Conservation (phyloP, 1,139 yeast species). For the Nakaseomyces sp. region DNA sequence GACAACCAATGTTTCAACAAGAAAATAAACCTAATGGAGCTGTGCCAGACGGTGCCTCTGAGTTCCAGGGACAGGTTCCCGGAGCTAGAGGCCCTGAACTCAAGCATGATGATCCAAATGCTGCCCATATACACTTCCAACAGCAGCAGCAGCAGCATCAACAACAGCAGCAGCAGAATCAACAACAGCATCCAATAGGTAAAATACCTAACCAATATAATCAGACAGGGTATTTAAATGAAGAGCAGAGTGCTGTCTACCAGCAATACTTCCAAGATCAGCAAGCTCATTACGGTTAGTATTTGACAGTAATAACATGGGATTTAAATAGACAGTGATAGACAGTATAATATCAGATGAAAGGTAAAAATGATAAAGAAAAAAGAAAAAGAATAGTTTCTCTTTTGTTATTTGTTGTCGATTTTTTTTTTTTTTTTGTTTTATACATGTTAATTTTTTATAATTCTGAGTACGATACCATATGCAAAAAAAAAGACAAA, state of each 20-base stretch:
- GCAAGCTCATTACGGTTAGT: conserved; percentile 31
- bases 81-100: background rate
- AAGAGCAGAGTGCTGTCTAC: conserved; percentile 46
- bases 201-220: conserved; percentile 30
- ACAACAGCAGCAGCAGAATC: conserved; percentile 19
- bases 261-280: conserved; percentile 53
- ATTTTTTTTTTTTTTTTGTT: no score
- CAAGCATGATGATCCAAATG: conserved; percentile 2
- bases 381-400: no score
- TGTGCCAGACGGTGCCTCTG: background rate
- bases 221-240: conserved; percentile 36
- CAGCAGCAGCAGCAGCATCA: conserved; percentile 17
- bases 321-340: no score
- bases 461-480: conserved; percentile 17
- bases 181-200: conserved; percentile 28
- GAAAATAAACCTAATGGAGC: conserved; percentile 21
- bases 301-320: no score
- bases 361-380: no score
- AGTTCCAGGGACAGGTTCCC: conserved; percentile 3
- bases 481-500: background rate
- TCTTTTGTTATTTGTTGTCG: no score
- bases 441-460: background rate
- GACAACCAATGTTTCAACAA: conserved; percentile 4
- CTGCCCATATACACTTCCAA: conserved; percentile 10
- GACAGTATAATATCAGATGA: no score